Evolutionary conservation across 139 green algal genomes (phyloP).

Genomic region (Volvox africanus): DNA sequence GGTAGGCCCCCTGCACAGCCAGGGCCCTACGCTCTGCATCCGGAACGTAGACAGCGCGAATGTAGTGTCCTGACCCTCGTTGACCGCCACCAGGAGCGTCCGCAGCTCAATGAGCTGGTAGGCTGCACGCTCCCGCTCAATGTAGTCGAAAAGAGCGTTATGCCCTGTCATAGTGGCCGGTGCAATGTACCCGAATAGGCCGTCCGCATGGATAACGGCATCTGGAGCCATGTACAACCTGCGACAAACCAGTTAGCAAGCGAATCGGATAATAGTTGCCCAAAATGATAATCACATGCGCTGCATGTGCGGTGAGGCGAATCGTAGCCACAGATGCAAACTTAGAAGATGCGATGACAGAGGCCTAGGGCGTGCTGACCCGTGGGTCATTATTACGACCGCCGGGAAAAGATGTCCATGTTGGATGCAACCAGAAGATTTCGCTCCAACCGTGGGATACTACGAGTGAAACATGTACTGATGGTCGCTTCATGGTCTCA

Average conservation of each 20-base stretch:
- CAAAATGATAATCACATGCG: too few relatives aligned
- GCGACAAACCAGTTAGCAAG: background rate
- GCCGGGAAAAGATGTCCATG: too few relatives aligned
- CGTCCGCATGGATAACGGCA: conserved; percentile 4
- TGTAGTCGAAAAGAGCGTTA: background rate
- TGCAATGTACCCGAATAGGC: background rate
- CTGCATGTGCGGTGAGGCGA: too few relatives aligned
- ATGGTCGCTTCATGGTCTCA: too few relatives aligned
- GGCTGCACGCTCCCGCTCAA: conserved; percentile 1
- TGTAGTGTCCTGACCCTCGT: background rate
- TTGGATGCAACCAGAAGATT: too few relatives aligned
- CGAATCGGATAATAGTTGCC: too few relatives aligned
- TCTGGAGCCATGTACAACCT: conserved; percentile 14
- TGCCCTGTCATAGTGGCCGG: background rate
- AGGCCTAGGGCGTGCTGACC: too few relatives aligned
- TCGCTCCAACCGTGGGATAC: too few relatives aligned
- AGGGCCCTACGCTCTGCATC: background rate
- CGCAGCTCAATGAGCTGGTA: background rate
- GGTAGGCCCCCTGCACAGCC: background rate
- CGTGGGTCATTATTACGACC: too few relatives aligned
- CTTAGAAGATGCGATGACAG: too few relatives aligned
- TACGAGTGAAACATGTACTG: too few relatives aligned
- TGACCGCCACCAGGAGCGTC: conserved; percentile 18
- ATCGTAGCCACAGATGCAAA: too few relatives aligned
- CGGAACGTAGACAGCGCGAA: conserved; percentile 10